Evolutionary conservation across 2,329 filamentous ascomycete species (phyloP).

Genomic region (Alternaria triticina): DNA sequence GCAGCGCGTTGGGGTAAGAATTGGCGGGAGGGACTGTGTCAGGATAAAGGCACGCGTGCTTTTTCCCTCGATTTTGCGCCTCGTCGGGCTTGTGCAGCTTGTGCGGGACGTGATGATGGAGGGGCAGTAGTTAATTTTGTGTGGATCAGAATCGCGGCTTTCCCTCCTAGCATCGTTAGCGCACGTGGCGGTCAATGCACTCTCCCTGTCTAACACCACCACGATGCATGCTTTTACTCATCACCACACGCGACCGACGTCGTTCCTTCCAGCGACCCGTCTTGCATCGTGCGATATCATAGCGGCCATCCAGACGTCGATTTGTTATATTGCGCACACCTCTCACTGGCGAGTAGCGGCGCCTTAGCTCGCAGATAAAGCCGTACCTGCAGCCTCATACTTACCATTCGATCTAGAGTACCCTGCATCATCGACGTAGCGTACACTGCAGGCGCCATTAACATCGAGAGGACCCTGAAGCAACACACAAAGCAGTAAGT

Average conservation of each 20-base stretch:
- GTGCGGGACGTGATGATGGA: conserved; percentile 28
- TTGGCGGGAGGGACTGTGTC: conserved; percentile 15
- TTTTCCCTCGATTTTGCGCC: conserved; percentile 25
- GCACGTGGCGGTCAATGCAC: conserved; percentile 21
- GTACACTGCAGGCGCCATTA: not conserved
- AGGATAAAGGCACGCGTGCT: conserved; percentile 19
- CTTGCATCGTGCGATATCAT: not conserved
- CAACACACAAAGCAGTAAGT: not conserved
- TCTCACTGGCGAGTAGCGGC: not conserved
- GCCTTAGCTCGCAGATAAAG: not conserved
- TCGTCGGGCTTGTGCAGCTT: conserved; percentile 36
- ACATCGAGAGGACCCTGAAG: not conserved
- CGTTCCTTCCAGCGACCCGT: not conserved
- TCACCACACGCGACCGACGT: not conserved
- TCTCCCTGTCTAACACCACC: conserved; percentile 1
- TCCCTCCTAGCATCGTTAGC: conserved; percentile 17
- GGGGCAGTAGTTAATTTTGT: conserved; percentile 25
- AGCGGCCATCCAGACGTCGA: not conserved
- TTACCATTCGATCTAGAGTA: not conserved
- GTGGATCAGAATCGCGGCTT: conserved; percentile 21
- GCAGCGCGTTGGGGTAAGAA: conserved; percentile 16
- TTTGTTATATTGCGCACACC: not conserved
- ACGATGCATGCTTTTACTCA: not conserved
- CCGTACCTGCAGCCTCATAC: conserved; percentile 14
- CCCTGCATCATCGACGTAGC: not conserved